Evolutionary conservation across 75 land plant genomes (phyloP).

Genomic region (Pinus albicaulis): DNA sequence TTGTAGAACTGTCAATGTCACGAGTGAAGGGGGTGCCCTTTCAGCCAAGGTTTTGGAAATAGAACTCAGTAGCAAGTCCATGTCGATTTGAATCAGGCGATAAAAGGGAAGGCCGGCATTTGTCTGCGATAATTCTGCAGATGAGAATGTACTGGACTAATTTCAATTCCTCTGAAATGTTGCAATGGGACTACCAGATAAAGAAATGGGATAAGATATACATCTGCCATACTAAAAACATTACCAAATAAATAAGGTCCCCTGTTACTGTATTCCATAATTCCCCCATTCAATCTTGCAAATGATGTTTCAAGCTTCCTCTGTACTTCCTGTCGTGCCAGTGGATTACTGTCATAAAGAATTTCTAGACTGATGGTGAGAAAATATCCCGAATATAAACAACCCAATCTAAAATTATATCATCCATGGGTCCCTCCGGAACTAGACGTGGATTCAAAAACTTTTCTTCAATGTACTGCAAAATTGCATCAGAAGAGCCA

Average conservation of each 20-base stretch:
- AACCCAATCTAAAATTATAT: constrained; percentile 32
- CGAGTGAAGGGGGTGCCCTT: constrained; percentile 40
- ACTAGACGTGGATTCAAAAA: constrained; percentile 44
- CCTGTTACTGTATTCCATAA: constrained; percentile 15
- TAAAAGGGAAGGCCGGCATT: constrained; percentile 36
- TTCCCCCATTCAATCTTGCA: constrained; percentile 28
- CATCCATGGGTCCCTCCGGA: constrained; percentile 9
- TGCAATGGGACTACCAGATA: constrained; percentile 16
- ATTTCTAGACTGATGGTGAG: constrained; percentile 25
- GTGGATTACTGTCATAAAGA: constrained; percentile 31
- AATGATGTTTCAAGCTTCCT: constrained; percentile 26
- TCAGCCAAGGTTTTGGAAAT: constrained; percentile 19
- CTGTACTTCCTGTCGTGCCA: constrained; percentile 12
- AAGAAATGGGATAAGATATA: constrained; percentile 50
- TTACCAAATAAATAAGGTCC: constrained; percentile 42
- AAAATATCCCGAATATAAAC: constrained; percentile 38
- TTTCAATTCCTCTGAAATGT: constrained; percentile 35
- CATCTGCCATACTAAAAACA: constrained; percentile 39
- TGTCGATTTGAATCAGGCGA: constrained; percentile 26
- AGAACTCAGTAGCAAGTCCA: constrained; percentile 19
- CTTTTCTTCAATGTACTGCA: constrained; percentile 46
- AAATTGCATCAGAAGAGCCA: constrained; percentile 51
- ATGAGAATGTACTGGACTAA: constrained; percentile 14
- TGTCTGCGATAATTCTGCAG: constrained; percentile 22
- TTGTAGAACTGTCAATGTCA: constrained; percentile 48